These are phyloP conservation scores for Ceratobasidium sp. DNA, from an alignment of 1,284 basidiomycete genomes.

Conservation along the genomic window DNA sequence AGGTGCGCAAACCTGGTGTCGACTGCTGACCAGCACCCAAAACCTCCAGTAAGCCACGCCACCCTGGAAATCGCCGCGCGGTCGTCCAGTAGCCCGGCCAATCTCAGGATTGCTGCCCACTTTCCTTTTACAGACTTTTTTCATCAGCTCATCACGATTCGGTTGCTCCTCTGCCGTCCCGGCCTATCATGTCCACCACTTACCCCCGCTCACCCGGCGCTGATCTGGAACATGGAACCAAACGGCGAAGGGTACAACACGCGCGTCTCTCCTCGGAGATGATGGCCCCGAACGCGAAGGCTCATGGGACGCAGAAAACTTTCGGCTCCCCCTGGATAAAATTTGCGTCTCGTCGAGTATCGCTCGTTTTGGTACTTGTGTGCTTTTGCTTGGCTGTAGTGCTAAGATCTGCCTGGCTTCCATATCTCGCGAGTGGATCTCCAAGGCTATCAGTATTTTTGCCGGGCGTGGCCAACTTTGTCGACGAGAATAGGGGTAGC, in stretches of 20 bases:
- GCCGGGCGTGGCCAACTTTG: not conserved
- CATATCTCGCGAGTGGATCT: not conserved
- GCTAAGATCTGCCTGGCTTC: constrained; percentile 12
- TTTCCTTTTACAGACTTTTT: constrained; percentile 1
- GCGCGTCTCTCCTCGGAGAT: constrained; percentile 7
- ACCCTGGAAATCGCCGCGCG: not conserved
- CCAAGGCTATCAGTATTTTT: not conserved
- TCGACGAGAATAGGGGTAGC: not conserved
- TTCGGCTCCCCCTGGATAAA: constrained; percentile 4
- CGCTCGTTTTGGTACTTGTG: constrained; percentile 13
- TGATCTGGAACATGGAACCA: constrained; percentile 24
- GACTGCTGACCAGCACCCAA: not conserved
- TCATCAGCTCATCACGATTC: constrained; percentile 7
- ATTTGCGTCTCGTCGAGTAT: constrained; percentile 1
- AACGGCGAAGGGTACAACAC: constrained; percentile 4
- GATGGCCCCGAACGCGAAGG: not conserved
- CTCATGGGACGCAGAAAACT: not conserved
- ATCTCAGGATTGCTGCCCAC: not conserved
- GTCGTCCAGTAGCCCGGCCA: not conserved
- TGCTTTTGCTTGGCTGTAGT: not conserved
- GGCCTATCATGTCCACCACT: not conserved
- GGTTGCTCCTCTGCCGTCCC: constrained; percentile 5
- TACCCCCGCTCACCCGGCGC: constrained; percentile 19
- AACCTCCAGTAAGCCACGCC: not conserved
- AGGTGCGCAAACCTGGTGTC: not conserved